Conservation (phyloP, 345 rosid species). For the Cardamine occulta region DNA sequence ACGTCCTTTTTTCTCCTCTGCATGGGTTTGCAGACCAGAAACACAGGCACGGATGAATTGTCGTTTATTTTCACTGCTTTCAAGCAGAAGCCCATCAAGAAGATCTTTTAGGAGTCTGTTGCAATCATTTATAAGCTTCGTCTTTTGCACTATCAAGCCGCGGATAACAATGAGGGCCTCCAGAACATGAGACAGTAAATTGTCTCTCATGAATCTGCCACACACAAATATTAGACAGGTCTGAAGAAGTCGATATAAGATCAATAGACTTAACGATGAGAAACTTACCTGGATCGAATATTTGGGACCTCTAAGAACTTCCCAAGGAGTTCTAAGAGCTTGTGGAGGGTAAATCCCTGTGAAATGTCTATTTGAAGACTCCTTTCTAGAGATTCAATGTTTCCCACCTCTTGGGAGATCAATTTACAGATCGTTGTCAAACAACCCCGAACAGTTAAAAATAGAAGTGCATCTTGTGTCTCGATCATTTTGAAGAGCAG, state of each 20-base stretch:
- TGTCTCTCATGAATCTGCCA: constrained; percentile 85
- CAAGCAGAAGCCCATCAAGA: constrained; percentile 91
- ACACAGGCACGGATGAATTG: constrained; percentile 95
- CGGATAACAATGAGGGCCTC: constrained; percentile 96
- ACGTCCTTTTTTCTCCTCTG: constrained; percentile 82
- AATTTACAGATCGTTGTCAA: constrained; percentile 75
- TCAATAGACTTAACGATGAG: constrained; percentile 18
- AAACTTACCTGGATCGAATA: constrained; percentile 79
- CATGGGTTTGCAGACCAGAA: constrained; percentile 85
- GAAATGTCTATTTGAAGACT: constrained; percentile 97
- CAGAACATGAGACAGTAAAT: constrained; percentile 84
- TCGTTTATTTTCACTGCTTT: constrained; percentile 92
- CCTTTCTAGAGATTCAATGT: constrained; percentile 86
- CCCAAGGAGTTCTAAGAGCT: constrained; percentile 92
- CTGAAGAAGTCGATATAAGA: constrained; percentile 25
- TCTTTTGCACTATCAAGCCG: constrained; percentile 96
- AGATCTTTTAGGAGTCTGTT: constrained; percentile 89
- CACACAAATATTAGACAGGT: constrained; percentile 40
- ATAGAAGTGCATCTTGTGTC: constrained; percentile 87
- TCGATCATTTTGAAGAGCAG: constrained; percentile 91
- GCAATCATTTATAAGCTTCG: constrained; percentile 95
- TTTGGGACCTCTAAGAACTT: constrained; percentile 92
- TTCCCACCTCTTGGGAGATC: constrained; percentile 87
- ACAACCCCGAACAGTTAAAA: constrained; percentile 91
- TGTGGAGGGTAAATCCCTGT: constrained; percentile 97